Conservation (phyloP, 345 rosid genomes). For the Capsella bursapastoris region DNA sequence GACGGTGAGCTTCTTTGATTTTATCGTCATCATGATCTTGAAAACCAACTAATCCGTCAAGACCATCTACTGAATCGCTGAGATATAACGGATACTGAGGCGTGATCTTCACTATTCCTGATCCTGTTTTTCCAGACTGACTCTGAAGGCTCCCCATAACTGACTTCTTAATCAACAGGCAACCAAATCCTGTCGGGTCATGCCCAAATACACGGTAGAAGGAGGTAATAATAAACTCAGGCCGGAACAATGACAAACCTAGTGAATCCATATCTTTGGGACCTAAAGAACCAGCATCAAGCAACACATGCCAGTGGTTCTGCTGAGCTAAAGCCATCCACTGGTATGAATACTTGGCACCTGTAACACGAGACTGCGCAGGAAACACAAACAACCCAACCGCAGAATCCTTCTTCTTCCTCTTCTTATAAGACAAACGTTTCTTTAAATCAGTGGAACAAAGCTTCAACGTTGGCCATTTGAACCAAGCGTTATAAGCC, state of each 20-base stretch:
- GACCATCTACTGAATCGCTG: constrained; percentile 83
- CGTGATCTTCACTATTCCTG: constrained; percentile 97
- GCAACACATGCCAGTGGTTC: constrained; percentile 97
- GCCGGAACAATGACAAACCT: constrained; percentile 91
- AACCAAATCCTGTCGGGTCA: constrained; percentile 98
- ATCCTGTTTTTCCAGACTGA: constrained; percentile 88
- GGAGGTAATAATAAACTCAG: constrained; percentile 93
- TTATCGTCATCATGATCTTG: constrained; percentile 62
- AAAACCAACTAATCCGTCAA: constrained; percentile 62
- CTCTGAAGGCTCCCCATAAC: constrained; percentile 90
- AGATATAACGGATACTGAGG: constrained; percentile 89
- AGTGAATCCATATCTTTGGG: constrained; percentile 99
- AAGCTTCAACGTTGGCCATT: constrained; percentile 83
- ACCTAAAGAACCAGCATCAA: constrained; percentile 97
- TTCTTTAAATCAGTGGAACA: constrained; percentile 85
- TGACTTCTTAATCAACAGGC: constrained; percentile 91
- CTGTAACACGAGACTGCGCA: constrained; percentile 93
- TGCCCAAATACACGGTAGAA: constrained; percentile 91
- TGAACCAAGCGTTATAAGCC: constrained; percentile 84
- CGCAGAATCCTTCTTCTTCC: constrained; percentile 79
- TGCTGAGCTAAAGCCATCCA: constrained; percentile 99
- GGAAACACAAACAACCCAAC: constrained; percentile 95
- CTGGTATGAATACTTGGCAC: constrained; percentile 93
- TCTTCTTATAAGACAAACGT: constrained; percentile 71
- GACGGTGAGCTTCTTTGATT: constrained; percentile 53